A percentile compares a stretch with the other conserved stretches of the same genome.
Conservation (phyloP, 2,329 filamentous ascomycete species). For the Trichoderma guizhouense region DNA sequence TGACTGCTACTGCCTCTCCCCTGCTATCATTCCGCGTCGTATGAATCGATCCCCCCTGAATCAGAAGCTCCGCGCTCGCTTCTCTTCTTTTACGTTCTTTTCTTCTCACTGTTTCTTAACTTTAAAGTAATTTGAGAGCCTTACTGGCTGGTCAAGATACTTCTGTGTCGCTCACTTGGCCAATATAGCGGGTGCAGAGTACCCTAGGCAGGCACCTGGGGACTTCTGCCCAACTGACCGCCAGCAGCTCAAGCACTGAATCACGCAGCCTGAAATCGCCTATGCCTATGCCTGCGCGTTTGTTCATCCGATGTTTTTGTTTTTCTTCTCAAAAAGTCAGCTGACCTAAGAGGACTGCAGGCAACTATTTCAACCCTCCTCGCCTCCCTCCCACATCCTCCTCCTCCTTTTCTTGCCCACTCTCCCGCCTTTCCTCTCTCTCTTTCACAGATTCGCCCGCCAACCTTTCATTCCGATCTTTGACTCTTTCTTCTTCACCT, state of each 20-base stretch:
- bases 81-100: neutral
- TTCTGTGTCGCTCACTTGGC: neutral
- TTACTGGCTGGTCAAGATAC: neutral
- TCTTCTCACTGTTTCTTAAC: neutral
- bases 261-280: neutral
- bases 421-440: neutral
- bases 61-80: neutral
- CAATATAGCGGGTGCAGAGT: neutral
- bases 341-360: neutral
- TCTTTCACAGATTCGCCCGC: too few relatives aligned
- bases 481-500: fast-evolving
- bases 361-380: neutral
- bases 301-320: neutral
- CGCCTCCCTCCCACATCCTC: neutral
- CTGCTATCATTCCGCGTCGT: neutral
- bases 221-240: neutral
- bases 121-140: neutral
- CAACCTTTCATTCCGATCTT: too few relatives aligned
- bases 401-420: neutral
- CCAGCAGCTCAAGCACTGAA: neutral
- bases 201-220: neutral
- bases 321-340: neutral
- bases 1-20: neutral
- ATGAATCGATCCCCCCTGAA: neutral
- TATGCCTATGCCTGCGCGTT: neutral